Percentiles rank a stretch among this genome's conserved stretches.
Conservation (phyloP, 805 yeast genomes). For the Candida orba region DNA sequence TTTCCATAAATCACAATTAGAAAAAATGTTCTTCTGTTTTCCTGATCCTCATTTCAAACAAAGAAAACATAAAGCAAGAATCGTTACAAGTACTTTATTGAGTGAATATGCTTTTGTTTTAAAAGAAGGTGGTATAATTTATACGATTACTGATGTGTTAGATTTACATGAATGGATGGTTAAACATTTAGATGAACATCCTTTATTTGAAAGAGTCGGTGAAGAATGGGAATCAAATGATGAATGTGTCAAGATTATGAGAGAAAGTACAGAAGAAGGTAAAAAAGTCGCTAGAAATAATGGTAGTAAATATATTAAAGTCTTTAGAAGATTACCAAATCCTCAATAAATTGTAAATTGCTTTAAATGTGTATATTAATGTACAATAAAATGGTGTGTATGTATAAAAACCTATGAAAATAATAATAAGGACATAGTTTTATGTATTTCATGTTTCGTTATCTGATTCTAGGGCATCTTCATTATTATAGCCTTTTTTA, state of each 20-base stretch:
- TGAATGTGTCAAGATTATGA: conserved; percentile 80
- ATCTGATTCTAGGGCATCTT: conserved; percentile 13
- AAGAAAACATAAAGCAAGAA: conserved; percentile 95
- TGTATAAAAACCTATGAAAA: too few relatives aligned
- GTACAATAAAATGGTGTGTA: too few relatives aligned
- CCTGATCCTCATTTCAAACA: conserved; percentile 99
- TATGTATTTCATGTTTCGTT: too few relatives aligned
- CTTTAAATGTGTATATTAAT: too few relatives aligned
- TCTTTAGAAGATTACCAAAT: conserved; percentile 66
- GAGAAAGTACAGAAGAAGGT: conserved; percentile 94
- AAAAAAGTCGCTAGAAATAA: conserved; percentile 89
- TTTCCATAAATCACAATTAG: conserved; percentile 72
- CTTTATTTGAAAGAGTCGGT: conserved; percentile 75
- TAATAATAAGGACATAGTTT: too few relatives aligned
- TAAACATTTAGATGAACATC: conserved; percentile 82
- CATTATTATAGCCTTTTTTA: conserved; percentile 11
- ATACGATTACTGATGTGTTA: conserved; percentile 92
- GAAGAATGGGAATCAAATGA: conserved; percentile 77
- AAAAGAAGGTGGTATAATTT: conserved; percentile 78
- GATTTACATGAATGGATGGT: conserved; percentile 98
- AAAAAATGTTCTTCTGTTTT: conserved; percentile 94
- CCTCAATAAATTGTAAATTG: conserved; percentile 26
- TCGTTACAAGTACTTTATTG: conserved; percentile 80
- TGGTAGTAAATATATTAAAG: conserved; percentile 84
- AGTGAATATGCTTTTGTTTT: conserved; percentile 90